A percentile compares a stretch with the other conserved stretches of the same genome.
Evolutionary conservation across 2,329 filamentous ascomycete genomes (phyloP).

Genomic region (Pezicula radicicola): DNA sequence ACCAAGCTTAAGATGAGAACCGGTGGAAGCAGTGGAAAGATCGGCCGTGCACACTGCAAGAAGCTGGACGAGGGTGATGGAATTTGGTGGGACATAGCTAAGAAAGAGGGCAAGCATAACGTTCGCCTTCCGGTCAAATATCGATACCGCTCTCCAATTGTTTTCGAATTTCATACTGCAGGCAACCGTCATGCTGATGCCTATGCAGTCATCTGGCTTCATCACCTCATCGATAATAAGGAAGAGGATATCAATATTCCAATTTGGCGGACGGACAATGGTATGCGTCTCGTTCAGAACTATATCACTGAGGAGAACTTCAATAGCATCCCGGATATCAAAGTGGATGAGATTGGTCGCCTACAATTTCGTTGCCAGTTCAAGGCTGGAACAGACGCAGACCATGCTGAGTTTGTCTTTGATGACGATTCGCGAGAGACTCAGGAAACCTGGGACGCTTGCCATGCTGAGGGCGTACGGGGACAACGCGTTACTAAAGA

Average conservation of each 20-base stretch:
- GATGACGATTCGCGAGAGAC: conserved; percentile 91
- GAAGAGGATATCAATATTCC: conserved; percentile 79
- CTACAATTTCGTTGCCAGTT: conserved; percentile 79
- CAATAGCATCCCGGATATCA: conserved; percentile 65
- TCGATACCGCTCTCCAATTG: conserved; percentile 84
- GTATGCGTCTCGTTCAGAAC: conserved; percentile 79
- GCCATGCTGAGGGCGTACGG: conserved; percentile 82
- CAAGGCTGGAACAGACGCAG: conserved; percentile 85
- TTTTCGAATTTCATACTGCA: conserved; percentile 77
- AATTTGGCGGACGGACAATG: conserved; percentile 79
- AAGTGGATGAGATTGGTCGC: conserved; percentile 77
- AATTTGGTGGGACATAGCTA: conserved; percentile 55
- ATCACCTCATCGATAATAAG: conserved; percentile 79
- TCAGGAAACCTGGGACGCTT: conserved; percentile 92
- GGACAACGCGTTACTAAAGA: conserved; percentile 67
- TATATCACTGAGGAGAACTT: conserved; percentile 83
- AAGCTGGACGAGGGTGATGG: conserved; percentile 57
- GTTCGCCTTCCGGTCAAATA: conserved; percentile 83
- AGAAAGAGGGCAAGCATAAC: conserved; percentile 42
- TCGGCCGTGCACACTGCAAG: conserved; percentile 62
- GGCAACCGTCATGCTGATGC: conserved; percentile 69
- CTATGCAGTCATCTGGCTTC: conserved; percentile 82
- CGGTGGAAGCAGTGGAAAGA: conserved; percentile 73
- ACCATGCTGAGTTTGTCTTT: conserved; percentile 77
- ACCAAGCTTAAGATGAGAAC: conserved; percentile 79